Base-by-base conservation (phyloP, 78 protist species). In the Tieghemostelium lacteum region DNA sequence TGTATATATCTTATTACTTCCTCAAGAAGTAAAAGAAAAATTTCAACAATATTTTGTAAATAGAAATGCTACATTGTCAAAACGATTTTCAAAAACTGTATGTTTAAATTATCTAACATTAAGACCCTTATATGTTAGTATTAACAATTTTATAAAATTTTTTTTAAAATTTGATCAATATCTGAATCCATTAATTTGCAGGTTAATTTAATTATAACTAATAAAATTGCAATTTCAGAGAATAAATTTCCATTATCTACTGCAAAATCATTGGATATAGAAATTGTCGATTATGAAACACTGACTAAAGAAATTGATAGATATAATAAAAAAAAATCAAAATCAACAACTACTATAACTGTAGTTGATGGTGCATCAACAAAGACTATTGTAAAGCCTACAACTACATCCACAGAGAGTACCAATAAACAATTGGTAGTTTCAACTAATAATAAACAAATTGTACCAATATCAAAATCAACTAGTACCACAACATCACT, bases 31-130 rank as follows among this genome's bases (percentile, higher is more conserved):
- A 67, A 67, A 50, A 40, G 57, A 67, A 34, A 67, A 67, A 36
- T 67, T 52, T 67, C 36, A 40, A 67, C 37, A 22, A 40, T 67
- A n/a, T 67, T 37, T 67, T 40, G 10, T 26, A 40, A 26, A 40
- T 20, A 67, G 40, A 40, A 36, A 67, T 40, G 58, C 75, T 4
- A 50, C 60, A 17, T 0, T 77, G 7, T 62, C 70, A 29, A 77
- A 77, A 77, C 40, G 87, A 45, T 77, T 77, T 64, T 40, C 87
- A 33, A 77, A 77, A 77, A 77, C 20, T 33, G 87, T 77, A 76
- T 22, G 34, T 50, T 1, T 40, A 12, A n/a, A 54, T 8, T 34
- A 74, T 24, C 26, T 34, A 31, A 33, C 34, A 19, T 17, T 26
- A n/a, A 7, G 29, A 19, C 31, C 3, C 8, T 10, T 22, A n/a